These are phyloP conservation scores for Hypoxylon sp. DNA, from an alignment of 2,329 filamentous ascomycete species.

Conservation along the genomic window DNA sequence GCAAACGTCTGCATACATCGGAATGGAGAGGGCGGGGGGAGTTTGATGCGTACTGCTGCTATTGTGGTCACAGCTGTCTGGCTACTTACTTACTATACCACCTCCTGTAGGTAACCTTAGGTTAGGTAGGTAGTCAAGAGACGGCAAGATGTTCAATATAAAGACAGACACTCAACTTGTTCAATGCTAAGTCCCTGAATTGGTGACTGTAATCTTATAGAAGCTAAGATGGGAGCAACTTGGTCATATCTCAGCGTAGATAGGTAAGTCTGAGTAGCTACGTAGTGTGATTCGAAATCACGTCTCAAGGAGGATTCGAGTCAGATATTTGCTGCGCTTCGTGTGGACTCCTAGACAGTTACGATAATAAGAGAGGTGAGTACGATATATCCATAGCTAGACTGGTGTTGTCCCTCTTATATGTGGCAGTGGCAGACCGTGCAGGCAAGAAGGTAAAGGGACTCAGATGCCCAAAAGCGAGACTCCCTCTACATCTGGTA, in stretches of 20 bases:
- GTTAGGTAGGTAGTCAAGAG: constrained; percentile 28
- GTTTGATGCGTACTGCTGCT: constrained; percentile 38
- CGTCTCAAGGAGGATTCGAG: not conserved
- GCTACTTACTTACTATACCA: constrained; percentile 7
- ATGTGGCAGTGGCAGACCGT: not conserved
- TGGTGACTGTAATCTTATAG: not conserved
- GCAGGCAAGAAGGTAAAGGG: not conserved
- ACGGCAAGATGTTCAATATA: constrained; percentile 30
- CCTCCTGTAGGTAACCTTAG: too few species aligned
- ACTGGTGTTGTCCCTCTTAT: not conserved
- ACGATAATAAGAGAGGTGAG: too few species aligned
- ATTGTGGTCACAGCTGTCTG: constrained; percentile 20
- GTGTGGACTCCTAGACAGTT: too few species aligned
- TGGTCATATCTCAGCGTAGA: too few species aligned
- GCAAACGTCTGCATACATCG: constrained; percentile 39
- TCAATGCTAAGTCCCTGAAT: not conserved
- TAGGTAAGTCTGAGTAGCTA: not conserved
- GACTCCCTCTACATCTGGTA: too few species aligned
- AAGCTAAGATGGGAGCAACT: not conserved
- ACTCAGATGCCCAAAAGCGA: too few species aligned
- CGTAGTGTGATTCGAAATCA: not conserved
- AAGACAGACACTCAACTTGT: constrained; percentile 33
- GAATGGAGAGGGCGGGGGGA: constrained; percentile 33
- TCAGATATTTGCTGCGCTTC: too few species aligned
- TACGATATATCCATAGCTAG: too few species aligned